Percentiles rank a stretch among this genome's conserved stretches.
Conservation (phyloP, 2,329 filamentous ascomycete species). For the Colletotrichum zoysiae region DNA sequence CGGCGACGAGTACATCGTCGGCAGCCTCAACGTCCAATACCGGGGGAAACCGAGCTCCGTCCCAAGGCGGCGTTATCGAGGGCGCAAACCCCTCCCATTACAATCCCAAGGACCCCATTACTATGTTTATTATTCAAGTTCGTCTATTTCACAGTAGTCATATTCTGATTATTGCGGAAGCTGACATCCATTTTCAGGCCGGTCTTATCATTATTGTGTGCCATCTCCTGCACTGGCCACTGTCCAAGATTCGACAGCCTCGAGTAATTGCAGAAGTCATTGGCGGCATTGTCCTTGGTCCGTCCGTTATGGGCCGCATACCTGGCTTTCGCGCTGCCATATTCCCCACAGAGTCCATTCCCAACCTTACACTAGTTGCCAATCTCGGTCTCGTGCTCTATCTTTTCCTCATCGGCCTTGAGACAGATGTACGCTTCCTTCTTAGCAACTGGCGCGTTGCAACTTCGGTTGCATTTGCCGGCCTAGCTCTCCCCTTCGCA, state of each 20-base stretch:
- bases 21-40: slow-evolving; percentile 47
- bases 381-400: slow-evolving; percentile 88
- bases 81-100: slow-evolving; percentile 77
- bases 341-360: slow-evolving; percentile 81
- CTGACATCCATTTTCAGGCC: slow-evolving; percentile 45
- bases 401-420: slow-evolving; percentile 87
- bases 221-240: slow-evolving; percentile 75
- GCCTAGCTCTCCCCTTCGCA: slow-evolving; percentile 86
- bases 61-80: slow-evolving; percentile 76
- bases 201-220: slow-evolving; percentile 64
- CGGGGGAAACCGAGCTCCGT: slow-evolving; percentile 47
- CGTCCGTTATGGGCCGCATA: slow-evolving; percentile 88
- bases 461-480: slow-evolving; percentile 79
- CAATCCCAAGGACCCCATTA: slow-evolving; percentile 78
- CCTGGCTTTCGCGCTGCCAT: slow-evolving; percentile 82
- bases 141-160: neutral
- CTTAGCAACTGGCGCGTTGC: slow-evolving; percentile 85
- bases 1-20: slow-evolving; percentile 45
- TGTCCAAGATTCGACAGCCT: slow-evolving; percentile 82
- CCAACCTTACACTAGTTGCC: slow-evolving; percentile 80
- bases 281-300: slow-evolving; percentile 86
- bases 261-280: slow-evolving; percentile 88
- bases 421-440: slow-evolving; percentile 85
- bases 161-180: neutral
- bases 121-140: slow-evolving; percentile 81